These are phyloP conservation scores for Tetrapisispora fleetii DNA, from an alignment of 805 yeast genomes.

Conservation along the genomic window DNA sequence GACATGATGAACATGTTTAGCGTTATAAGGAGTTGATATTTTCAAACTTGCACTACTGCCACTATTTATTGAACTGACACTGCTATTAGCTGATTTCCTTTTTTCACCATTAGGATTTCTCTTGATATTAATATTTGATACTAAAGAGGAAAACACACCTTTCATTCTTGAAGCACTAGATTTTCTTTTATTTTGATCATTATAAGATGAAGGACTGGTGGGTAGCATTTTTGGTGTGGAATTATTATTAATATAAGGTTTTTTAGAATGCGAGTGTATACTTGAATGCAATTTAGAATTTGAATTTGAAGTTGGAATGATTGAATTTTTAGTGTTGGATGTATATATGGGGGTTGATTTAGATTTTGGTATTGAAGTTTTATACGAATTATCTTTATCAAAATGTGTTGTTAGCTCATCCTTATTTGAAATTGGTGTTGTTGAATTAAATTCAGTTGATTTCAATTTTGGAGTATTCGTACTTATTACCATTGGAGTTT, in stretches of 20 bases:
- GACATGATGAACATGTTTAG: slow-evolving; percentile 87
- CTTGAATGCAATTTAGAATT: slow-evolving; percentile 1
- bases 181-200: slow-evolving; percentile 6
- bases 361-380: slow-evolving; percentile 2
- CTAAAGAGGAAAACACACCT: slow-evolving; percentile 46
- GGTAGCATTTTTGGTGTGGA: slow-evolving; percentile 4
- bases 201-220: slow-evolving; percentile 9
- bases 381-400: background rate
- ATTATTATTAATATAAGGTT: slow-evolving; percentile 1
- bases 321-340: background rate
- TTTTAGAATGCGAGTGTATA: slow-evolving; percentile 10
- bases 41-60: slow-evolving; percentile 25
- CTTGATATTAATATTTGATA: slow-evolving; percentile 21
- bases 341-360: background rate
- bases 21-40: slow-evolving; percentile 87
- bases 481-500: background rate
- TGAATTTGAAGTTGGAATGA: background rate
- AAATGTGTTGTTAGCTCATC: background rate
- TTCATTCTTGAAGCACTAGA: slow-evolving; percentile 40
- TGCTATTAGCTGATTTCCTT: slow-evolving; percentile 28
- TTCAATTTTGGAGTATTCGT: background rate
- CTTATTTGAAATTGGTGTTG: background rate
- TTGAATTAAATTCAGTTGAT: background rate
- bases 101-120: slow-evolving; percentile 22
- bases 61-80: slow-evolving; percentile 1